Conservation (phyloP, 345 rosid species). For the Abelmoschus esculentus region DNA sequence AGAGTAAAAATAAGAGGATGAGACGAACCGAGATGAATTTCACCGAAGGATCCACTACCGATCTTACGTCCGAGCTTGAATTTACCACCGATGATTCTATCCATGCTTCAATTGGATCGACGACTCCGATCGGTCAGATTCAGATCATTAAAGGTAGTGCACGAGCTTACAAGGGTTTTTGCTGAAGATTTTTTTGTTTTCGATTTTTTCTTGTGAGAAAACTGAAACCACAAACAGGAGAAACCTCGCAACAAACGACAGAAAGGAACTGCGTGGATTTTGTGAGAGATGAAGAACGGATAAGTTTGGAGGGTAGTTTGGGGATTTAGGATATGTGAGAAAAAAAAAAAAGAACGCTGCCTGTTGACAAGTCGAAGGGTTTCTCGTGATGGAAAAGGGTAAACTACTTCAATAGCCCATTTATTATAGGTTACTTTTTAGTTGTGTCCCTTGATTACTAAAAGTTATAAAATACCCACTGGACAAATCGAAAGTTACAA, state of each 20-base stretch:
- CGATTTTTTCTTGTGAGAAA: background rate
- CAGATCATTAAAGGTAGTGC: constrained; percentile 10
- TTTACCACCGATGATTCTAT: constrained; percentile 79
- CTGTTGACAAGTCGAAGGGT: too few relatives aligned
- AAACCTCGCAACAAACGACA: constrained; percentile 13
- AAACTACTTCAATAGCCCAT: too few relatives aligned
- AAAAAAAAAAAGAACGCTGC: background rate
- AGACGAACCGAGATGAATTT: constrained; percentile 70
- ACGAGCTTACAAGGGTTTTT: background rate
- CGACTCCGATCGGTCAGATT: constrained; percentile 18
- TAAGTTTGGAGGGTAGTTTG: constrained; percentile 11
- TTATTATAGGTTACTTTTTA: too few relatives aligned
- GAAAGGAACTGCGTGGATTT: constrained; percentile 4
- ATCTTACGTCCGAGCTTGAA: constrained; percentile 86
- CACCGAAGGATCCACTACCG: constrained; percentile 97
- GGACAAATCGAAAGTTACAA: too few relatives aligned
- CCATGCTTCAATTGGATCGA: constrained; percentile 31
- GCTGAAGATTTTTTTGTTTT: constrained; percentile 2
- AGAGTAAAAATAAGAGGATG: background rate
- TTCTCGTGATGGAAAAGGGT: too few relatives aligned
- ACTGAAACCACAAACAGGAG: constrained; percentile 20
- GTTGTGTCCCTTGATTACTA: too few relatives aligned
- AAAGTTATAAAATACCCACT: too few relatives aligned
- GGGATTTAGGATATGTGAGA: constrained; percentile 11
- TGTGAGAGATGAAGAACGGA: constrained; percentile 6